Percentiles rank a stretch among this genome's conserved stretches.
Evolutionary conservation across 1,284 basidiomycete species (phyloP).

Genomic region (Leucoagaricus sp.): DNA sequence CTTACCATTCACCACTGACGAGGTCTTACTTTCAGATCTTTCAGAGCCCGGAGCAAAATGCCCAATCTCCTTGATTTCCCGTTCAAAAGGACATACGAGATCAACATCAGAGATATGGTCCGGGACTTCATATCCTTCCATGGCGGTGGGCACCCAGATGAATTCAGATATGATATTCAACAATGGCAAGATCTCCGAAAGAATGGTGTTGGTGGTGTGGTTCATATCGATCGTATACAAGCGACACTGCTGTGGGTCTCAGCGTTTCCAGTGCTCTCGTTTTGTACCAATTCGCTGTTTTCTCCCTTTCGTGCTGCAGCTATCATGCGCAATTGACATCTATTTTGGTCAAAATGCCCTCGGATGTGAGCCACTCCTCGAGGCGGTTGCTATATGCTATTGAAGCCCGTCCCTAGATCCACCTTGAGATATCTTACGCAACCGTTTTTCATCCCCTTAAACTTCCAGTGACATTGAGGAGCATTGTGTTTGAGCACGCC

Average conservation of each 20-base stretch:
- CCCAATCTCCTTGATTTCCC: constrained; percentile 81
- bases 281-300: constrained; percentile 15
- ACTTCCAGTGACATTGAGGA: constrained; percentile 66
- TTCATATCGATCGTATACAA: constrained; percentile 60
- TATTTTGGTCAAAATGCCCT: constrained; percentile 56
- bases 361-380: constrained; percentile 33
- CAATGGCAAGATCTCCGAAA: constrained; percentile 72
- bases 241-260: constrained; percentile 48
- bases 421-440: constrained; percentile 75
- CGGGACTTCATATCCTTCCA: constrained; percentile 74
- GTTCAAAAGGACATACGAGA: constrained; percentile 69
- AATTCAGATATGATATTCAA: constrained; percentile 82
- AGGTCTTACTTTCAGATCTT: background rate
- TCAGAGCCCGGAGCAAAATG: constrained; percentile 43
- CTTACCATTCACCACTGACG: background rate
- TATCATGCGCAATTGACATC: constrained; percentile 89
- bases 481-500: constrained; percentile 78
- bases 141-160: constrained; percentile 83
- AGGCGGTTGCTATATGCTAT: background rate
- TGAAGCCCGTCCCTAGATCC: constrained; percentile 55
- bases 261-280: constrained; percentile 8
- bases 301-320: constrained; percentile 41
- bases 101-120: constrained; percentile 61
- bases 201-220: constrained; percentile 53
- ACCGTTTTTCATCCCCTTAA: constrained; percentile 64